These are phyloP conservation scores for Thelephora terrestris DNA, from an alignment of 1,284 basidiomycete genomes.

Conservation along the genomic window DNA sequence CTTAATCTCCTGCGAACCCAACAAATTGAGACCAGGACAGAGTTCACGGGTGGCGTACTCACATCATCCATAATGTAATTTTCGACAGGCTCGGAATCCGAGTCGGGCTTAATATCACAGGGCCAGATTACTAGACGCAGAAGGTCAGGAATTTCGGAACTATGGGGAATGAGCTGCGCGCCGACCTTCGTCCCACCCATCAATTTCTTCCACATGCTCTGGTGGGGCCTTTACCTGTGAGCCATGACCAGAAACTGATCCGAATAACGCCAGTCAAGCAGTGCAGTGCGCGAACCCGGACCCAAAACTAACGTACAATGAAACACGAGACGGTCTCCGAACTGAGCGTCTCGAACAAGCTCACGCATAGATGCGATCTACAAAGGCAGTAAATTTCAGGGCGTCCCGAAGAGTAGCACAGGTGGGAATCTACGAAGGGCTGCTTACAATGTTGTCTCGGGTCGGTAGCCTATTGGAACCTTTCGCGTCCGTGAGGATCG, in stretches of 20 bases:
- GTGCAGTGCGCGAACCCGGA: too few relatives aligned
- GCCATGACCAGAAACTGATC: conserved; percentile 18
- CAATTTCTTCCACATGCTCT: conserved; percentile 13
- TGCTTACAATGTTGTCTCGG: conserved; percentile 12
- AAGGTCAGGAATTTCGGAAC: background rate
- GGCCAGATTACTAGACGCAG: conserved; percentile 9
- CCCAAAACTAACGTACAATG: conserved; percentile 12
- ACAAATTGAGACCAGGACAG: background rate
- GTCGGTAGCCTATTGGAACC: conserved; percentile 10
- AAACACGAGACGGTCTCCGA: conserved; percentile 16
- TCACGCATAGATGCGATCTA: conserved; percentile 14
- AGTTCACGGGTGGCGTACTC: background rate
- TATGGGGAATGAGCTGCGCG: background rate
- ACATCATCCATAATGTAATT: conserved; percentile 14
- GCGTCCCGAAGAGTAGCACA: too few relatives aligned
- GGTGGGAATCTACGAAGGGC: background rate
- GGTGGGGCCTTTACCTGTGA: conserved; percentile 9
- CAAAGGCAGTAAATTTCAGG: background rate
- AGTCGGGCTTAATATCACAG: conserved; percentile 4
- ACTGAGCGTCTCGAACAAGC: conserved; percentile 11
- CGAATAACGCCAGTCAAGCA: background rate
- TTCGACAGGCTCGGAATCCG: conserved; percentile 3
- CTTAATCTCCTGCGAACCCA: conserved; percentile 8
- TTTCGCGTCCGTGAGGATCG: conserved; percentile 12
- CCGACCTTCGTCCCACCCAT: conserved; percentile 17